Conservation (phyloP, 2,329 filamentous ascomycete genomes). For the Aquanectria penicillioides region DNA sequence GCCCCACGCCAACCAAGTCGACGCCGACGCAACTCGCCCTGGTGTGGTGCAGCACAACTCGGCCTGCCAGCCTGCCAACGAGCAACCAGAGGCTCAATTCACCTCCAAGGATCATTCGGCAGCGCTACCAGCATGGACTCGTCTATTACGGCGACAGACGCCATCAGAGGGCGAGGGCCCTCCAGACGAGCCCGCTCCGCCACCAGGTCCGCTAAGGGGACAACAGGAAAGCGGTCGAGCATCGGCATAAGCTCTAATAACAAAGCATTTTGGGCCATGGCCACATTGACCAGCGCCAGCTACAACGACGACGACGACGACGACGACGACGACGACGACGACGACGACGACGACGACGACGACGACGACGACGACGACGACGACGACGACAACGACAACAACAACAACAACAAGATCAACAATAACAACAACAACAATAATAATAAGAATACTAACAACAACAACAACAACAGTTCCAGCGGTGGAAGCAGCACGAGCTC, state of each 20-base stretch:
- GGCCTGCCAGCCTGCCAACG: too few species aligned
- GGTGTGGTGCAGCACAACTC: not conserved
- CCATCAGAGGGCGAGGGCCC: not conserved
- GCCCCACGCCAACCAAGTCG: constrained; percentile 7
- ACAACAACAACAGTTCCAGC: constrained; percentile 3
- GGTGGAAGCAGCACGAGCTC: not conserved
- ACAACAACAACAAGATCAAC: too few species aligned
- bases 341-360: too few species aligned
- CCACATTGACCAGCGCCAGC: constrained; percentile 9
- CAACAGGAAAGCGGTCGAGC: constrained; percentile 2
- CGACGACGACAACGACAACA: too few species aligned
- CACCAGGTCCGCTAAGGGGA: not conserved
- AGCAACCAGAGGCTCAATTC: not conserved
- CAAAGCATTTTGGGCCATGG: constrained; percentile 12
- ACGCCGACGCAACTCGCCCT: not conserved
- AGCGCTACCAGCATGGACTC: constrained; percentile 2
- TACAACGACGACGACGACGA: not conserved
- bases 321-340: not conserved
- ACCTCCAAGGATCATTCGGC: not conserved
- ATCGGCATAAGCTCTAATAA: constrained; percentile 14
- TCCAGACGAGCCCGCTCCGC: constrained; percentile 2
- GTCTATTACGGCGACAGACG: not conserved
- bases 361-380: too few species aligned
- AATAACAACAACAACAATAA: too few species aligned
- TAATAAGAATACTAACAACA: not conserved